A percentile compares a stretch with the other conserved stretches of the same genome.
These are phyloP conservation scores for Thalassia testudinum DNA, from an alignment of 116 monocot genomes.

Conservation along the genomic window DNA sequence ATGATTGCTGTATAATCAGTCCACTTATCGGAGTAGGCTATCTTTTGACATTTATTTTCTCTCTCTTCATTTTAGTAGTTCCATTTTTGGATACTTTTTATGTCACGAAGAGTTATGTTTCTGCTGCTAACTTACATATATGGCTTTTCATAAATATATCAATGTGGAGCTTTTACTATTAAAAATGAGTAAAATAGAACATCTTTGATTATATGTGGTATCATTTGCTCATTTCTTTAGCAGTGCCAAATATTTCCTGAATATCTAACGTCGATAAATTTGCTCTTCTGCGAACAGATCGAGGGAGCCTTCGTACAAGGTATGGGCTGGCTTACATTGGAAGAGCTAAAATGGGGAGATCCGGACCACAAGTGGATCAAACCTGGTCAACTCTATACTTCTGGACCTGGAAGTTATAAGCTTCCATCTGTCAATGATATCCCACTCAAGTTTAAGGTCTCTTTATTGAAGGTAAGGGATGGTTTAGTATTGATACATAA, in stretches of 20 bases:
- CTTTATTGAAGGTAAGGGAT: constrained; percentile 64
- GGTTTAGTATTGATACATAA: neutral
- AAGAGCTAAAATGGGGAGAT: constrained; percentile 99
- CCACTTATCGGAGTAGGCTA: no score
- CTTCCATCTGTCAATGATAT: constrained; percentile 89
- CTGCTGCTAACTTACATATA: no score
- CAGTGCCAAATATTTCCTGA: no score
- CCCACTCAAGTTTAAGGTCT: constrained; percentile 78
- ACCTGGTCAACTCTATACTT: constrained; percentile 70
- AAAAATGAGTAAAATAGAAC: no score
- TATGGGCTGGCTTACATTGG: constrained; percentile 82
- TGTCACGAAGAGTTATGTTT: no score
- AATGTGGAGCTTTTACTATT: no score
- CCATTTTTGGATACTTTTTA: no score
- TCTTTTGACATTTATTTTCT: no score
- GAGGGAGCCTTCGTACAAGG: constrained; percentile 99
- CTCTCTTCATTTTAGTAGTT: no score
- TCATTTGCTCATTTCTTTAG: no score
- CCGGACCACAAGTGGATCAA: constrained; percentile 74
- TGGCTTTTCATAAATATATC: no score
- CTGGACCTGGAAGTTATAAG: constrained; percentile 86
- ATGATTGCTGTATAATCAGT: neutral
- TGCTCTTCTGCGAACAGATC: constrained; percentile 21
- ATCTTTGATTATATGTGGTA: no score
- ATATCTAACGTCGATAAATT: neutral